Evolutionary conservation across 768 basidiomycete species (phyloP).

Genomic region (Leccinum olivaceopallidum): DNA sequence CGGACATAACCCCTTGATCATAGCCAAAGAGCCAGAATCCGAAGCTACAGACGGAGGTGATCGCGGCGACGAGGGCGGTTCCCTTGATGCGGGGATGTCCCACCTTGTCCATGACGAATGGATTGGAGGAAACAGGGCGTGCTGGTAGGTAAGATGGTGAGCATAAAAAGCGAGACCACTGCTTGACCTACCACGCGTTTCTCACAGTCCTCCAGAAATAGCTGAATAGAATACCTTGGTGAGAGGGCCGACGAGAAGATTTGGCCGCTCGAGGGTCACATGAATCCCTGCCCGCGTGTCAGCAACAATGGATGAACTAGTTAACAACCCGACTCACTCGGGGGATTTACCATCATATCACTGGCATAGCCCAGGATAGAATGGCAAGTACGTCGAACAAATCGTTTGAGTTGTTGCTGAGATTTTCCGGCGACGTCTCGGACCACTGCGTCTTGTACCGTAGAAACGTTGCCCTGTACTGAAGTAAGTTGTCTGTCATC

Average conservation of each 20-base stretch:
- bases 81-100: constrained; percentile 14
- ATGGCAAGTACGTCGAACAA: not conserved
- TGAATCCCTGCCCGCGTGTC: not conserved
- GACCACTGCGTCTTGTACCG: not conserved
- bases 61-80: constrained; percentile 12
- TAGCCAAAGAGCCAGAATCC: constrained; percentile 20
- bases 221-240: not conserved
- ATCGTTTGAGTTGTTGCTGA: not conserved
- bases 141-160: not conserved
- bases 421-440: not conserved
- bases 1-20: constrained; percentile 21
- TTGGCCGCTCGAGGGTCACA: constrained; percentile 5
- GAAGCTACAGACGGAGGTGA: constrained; percentile 18
- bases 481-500: not conserved
- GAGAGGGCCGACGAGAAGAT: not conserved
- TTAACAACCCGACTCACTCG: not conserved
- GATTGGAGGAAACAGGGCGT: not conserved
- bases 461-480: not conserved
- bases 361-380: not conserved
- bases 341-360: not conserved
- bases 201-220: not conserved
- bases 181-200: not conserved
- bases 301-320: not conserved
- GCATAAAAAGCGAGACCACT: not conserved
- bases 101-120: constrained; percentile 9